Percentiles rank a stretch among this genome's conserved stretches.
Evolutionary conservation across 1,284 basidiomycete species (phyloP).

Genomic region (Apiotrichum sp.): DNA sequence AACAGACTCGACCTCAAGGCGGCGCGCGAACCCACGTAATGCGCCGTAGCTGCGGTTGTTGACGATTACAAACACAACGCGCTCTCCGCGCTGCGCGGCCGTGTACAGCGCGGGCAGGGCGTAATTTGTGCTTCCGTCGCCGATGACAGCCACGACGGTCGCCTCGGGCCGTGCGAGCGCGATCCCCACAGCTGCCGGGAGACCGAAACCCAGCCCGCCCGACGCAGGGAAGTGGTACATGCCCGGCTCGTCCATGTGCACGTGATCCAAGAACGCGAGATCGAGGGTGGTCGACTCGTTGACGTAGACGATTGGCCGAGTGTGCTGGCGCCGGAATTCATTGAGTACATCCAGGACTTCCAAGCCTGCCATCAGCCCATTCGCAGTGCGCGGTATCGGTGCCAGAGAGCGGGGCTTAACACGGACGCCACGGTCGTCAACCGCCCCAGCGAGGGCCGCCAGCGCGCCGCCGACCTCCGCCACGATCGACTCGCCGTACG

Average conservation of each 20-base stretch:
- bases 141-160: conserved; percentile 11
- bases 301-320: conserved; percentile 5
- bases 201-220: conserved; percentile 13
- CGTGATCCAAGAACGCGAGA: conserved; percentile 2
- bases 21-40: conserved; percentile 4
- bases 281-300: conserved; percentile 14
- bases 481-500: conserved; percentile 9
- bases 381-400: not conserved
- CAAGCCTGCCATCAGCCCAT: conserved; percentile 3
- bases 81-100: conserved; percentile 1
- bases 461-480: conserved; percentile 1
- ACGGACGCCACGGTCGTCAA: not conserved
- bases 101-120: conserved; percentile 10
- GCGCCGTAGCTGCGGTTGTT: conserved; percentile 14
- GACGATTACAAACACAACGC: conserved; percentile 12
- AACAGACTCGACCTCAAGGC: conserved; percentile 1
- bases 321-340: not conserved
- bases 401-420: not conserved
- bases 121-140: conserved; percentile 14
- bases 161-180: conserved; percentile 4
- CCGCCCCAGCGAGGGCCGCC: not conserved
- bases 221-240: conserved; percentile 13
- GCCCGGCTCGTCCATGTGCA: not conserved
- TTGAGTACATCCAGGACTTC: conserved; percentile 5
- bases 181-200: conserved; percentile 10